Evolutionary conservation across 352 stramenopile species (phyloP).

Genomic region (Aphanomyces stellatus): DNA sequence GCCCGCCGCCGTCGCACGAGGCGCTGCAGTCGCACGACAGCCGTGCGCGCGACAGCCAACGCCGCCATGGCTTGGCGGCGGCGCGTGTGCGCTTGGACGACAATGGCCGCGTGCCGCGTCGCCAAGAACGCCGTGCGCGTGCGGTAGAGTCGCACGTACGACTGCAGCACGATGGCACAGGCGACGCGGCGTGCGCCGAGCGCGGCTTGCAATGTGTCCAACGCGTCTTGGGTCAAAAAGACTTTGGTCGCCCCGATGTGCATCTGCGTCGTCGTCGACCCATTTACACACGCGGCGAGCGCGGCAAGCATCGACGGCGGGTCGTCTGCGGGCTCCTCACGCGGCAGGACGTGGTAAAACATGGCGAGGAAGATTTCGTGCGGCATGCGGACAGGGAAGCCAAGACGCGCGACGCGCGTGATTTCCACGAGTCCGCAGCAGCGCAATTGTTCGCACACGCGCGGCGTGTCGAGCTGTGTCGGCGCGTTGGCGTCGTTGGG

Average conservation of each 20-base stretch:
- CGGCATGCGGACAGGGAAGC: slow-evolving; percentile 91
- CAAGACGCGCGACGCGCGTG: slow-evolving; percentile 81
- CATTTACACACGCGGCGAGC: too few species aligned
- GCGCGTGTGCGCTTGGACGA: slow-evolving; percentile 1
- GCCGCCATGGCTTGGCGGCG: neutral
- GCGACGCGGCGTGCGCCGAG: neutral
- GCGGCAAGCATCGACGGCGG: neutral
- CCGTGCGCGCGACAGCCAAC: neutral
- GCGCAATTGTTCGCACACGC: slow-evolving; percentile 73
- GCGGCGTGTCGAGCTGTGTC: slow-evolving; percentile 49
- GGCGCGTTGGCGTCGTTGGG: slow-evolving; percentile 69
- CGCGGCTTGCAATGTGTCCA: slow-evolving; percentile 76
- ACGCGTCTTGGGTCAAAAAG: slow-evolving; percentile 64
- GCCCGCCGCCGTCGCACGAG: neutral
- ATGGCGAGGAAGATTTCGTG: slow-evolving; percentile 89
- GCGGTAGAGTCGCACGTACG: slow-evolving; percentile 37
- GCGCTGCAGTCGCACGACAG: neutral
- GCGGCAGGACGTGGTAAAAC: slow-evolving; percentile 29
- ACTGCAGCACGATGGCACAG: slow-evolving; percentile 37
- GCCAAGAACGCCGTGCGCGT: slow-evolving; percentile 31
- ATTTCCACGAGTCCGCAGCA: slow-evolving; percentile 84
- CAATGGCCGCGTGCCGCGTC: slow-evolving; percentile 33
- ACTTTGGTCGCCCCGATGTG: slow-evolving; percentile 80
- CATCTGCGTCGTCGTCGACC: slow-evolving; percentile 47
- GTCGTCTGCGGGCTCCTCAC: neutral